These are phyloP conservation scores for Rhizopogon roseolus DNA, from an alignment of 768 basidiomycete species.

Conservation along the genomic window DNA sequence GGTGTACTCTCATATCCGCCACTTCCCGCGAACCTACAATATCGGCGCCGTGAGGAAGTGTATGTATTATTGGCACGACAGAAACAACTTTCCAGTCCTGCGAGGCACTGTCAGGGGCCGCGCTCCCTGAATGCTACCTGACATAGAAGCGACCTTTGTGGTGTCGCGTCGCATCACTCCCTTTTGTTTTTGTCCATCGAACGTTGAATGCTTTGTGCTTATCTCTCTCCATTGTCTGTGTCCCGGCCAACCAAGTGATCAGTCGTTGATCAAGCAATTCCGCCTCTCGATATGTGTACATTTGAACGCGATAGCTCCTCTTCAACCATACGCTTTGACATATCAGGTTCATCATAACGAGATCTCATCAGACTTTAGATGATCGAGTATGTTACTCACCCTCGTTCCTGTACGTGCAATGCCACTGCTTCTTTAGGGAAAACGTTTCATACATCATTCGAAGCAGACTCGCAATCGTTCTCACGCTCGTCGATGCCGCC, in stretches of 20 bases:
- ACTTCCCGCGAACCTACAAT: neutral
- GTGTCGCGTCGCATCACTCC: neutral
- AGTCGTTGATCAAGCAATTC: neutral
- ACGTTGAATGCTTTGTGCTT: neutral
- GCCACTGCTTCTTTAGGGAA: neutral
- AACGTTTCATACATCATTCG: conserved; percentile 1
- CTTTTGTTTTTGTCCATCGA: too few species aligned
- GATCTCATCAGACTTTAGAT: neutral
- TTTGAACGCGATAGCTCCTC: neutral
- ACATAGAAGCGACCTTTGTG: neutral
- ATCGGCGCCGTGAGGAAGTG: neutral
- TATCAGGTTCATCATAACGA: neutral
- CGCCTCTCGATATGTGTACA: too few species aligned
- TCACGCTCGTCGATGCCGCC: neutral
- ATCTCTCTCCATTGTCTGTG: neutral
- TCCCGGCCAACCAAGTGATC: neutral
- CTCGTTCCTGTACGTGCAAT: neutral
- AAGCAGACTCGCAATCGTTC: neutral
- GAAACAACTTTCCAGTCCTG: neutral
- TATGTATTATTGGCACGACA: neutral
- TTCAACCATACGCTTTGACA: neutral
- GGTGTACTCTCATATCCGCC: too few species aligned
- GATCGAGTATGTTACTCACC: neutral
- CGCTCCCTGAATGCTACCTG: neutral
- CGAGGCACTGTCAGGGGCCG: neutral